These are phyloP conservation scores for Curvularia hawaiiensis DNA, from an alignment of 2,329 filamentous ascomycete species.

Conservation along the genomic window DNA sequence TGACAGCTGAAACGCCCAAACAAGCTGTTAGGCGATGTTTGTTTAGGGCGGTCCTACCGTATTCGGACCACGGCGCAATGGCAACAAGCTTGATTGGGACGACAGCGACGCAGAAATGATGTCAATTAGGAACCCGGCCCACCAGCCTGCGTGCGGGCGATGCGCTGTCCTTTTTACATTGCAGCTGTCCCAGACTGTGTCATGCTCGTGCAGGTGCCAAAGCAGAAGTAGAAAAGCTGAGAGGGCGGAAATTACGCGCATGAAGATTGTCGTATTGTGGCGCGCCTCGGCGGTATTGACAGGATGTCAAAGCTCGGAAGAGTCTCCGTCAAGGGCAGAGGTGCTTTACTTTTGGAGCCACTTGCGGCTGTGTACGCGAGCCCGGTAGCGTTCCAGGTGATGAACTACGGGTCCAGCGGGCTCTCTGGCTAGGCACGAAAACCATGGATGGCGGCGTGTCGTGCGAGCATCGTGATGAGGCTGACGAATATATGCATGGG, in stretches of 20 bases:
- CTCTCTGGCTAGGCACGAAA: slow-evolving; percentile 13
- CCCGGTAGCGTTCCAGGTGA: background rate
- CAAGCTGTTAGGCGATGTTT: slow-evolving; percentile 10
- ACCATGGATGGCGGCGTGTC: slow-evolving; percentile 17
- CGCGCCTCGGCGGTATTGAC: slow-evolving; percentile 18
- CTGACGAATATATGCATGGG: slow-evolving; percentile 10
- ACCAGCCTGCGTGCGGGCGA: slow-evolving; percentile 16
- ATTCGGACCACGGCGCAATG: slow-evolving; percentile 8
- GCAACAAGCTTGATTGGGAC: slow-evolving; percentile 17
- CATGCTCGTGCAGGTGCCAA: slow-evolving; percentile 24
- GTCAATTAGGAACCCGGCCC: slow-evolving; percentile 14
- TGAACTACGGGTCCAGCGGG: slow-evolving; percentile 8
- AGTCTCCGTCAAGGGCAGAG: slow-evolving; percentile 1
- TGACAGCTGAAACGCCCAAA: slow-evolving; percentile 1
- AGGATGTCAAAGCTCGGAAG: background rate
- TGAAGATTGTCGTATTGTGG: slow-evolving; percentile 16
- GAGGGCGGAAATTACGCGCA: slow-evolving; percentile 20
- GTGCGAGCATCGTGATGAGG: slow-evolving; percentile 17
- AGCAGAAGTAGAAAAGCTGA: slow-evolving; percentile 18
- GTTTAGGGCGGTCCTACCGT: slow-evolving; percentile 13
- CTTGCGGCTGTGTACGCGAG: slow-evolving; percentile 2
- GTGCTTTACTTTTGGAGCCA: slow-evolving; percentile 1
- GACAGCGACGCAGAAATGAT: slow-evolving; percentile 14
- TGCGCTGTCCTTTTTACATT: slow-evolving; percentile 25
- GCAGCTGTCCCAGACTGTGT: slow-evolving; percentile 9